A percentile compares a stretch with the other conserved stretches of the same genome.
Evolutionary conservation across 495 filamentous ascomycete genomes (phyloP).

Genomic region (Xylaria telfairii): DNA sequence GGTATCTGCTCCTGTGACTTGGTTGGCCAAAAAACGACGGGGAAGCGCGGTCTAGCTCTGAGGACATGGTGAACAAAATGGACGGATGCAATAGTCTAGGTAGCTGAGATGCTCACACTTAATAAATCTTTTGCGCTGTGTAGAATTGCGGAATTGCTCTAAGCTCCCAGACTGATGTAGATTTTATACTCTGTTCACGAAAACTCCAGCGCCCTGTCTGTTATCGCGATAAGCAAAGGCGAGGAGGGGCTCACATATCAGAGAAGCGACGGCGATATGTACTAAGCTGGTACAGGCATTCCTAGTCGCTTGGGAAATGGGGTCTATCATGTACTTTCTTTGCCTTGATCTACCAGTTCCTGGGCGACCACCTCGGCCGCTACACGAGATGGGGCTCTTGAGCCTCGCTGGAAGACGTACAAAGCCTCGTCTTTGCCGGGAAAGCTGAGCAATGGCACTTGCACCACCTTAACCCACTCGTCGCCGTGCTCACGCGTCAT

Average conservation of each 20-base stretch:
- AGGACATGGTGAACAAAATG: not conserved
- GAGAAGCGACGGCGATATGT: not conserved
- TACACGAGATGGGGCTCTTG: constrained; percentile 29
- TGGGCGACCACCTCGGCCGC: not conserved
- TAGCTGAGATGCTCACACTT: not conserved
- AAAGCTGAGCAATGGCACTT: constrained; percentile 59
- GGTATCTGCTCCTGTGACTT: not conserved
- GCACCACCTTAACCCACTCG: constrained; percentile 48
- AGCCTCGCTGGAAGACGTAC: constrained; percentile 54
- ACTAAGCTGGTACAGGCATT: not conserved
- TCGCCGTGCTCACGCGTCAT: constrained; percentile 52
- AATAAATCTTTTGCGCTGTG: constrained; percentile 7
- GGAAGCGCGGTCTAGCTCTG: not conserved
- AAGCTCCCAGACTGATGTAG: not conserved
- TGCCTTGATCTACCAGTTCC: constrained; percentile 12
- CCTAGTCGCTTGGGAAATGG: not conserved
- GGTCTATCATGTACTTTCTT: constrained; percentile 16
- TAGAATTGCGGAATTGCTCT: not conserved
- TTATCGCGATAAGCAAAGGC: not conserved
- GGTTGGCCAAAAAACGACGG: not conserved
- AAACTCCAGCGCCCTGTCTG: not conserved
- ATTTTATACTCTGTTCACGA: not conserved
- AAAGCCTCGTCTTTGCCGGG: constrained; percentile 63
- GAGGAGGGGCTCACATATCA: not conserved
- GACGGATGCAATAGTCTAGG: not conserved